These are phyloP conservation scores for Curvularia eragrostidis DNA, from an alignment of 2,329 filamentous ascomycete species.

Conservation along the genomic window DNA sequence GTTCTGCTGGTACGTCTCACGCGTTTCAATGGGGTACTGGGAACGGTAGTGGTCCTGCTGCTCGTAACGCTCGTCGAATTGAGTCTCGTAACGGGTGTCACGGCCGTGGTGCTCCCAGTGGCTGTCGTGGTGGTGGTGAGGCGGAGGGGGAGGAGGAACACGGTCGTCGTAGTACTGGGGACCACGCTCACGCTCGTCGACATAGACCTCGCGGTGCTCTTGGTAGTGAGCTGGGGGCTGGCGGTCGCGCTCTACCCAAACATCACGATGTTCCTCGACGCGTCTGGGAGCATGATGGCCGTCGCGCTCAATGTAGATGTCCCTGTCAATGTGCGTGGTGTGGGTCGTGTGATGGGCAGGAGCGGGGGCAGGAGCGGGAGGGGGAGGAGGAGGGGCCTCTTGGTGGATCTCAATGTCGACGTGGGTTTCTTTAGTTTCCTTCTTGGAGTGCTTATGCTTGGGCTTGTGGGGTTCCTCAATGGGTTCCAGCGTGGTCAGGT, in stretches of 20 bases:
- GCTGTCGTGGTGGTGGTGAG: slow-evolving; percentile 19
- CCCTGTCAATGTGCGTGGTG: slow-evolving; percentile 39
- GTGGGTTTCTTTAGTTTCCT: slow-evolving; percentile 35
- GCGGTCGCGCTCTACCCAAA: slow-evolving; percentile 37
- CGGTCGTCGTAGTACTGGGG: slow-evolving; percentile 37
- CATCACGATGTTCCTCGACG: slow-evolving; percentile 42
- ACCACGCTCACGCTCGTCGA: slow-evolving; percentile 30
- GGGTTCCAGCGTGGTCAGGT: slow-evolving; percentile 45
- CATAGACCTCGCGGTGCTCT: slow-evolving; percentile 35
- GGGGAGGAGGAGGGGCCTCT: slow-evolving; percentile 23
- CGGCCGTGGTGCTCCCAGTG: slow-evolving; percentile 30
- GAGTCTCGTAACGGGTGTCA: slow-evolving; percentile 22
- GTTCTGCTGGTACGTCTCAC: slow-evolving; percentile 14
- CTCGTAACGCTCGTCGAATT: slow-evolving; percentile 33
- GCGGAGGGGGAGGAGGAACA: slow-evolving; percentile 10
- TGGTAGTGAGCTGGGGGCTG: slow-evolving; percentile 34
- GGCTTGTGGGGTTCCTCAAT: slow-evolving; percentile 30
- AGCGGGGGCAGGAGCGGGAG: neutral
- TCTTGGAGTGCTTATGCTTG: slow-evolving; percentile 22
- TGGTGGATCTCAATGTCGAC: slow-evolving; percentile 43
- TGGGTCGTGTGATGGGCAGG: slow-evolving; percentile 17
- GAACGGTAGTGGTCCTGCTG: slow-evolving; percentile 29
- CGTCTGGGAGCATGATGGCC: slow-evolving; percentile 25
- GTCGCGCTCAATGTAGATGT: slow-evolving; percentile 40
- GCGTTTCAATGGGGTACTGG: slow-evolving; percentile 26